Percentiles rank a stretch among this genome's conserved stretches.
phyloP scores from a whole-genome alignment of 2,329 filamentous ascomycete species.

The Didymella exigua region DNA sequence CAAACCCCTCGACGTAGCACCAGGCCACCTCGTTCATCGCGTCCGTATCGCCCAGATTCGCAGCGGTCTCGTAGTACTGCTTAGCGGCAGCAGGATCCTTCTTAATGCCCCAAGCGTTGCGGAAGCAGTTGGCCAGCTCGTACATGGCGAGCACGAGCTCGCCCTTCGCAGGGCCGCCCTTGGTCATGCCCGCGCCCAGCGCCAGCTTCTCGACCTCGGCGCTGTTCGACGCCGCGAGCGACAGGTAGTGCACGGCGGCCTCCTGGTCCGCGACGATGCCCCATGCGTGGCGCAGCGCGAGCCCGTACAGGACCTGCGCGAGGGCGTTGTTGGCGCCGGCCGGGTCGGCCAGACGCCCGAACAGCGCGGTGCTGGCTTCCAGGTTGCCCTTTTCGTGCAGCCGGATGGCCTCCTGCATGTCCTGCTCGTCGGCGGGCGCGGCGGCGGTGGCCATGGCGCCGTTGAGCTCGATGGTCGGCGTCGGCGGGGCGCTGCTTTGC shows the following conservation, averaged over 20 bases:
- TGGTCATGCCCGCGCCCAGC: conserved; percentile 84
- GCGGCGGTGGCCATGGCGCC: conserved; percentile 19
- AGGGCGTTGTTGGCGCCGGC: conserved; percentile 87
- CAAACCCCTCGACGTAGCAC: conserved; percentile 97
- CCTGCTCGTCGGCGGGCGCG: conserved; percentile 46
- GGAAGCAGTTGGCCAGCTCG: conserved; percentile 89
- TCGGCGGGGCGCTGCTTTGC: conserved; percentile 37
- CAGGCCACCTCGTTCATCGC: conserved; percentile 96
- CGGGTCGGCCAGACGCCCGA: conserved; percentile 81
- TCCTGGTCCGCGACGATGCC: conserved; percentile 76
- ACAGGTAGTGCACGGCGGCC: conserved; percentile 78
- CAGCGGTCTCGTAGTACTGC: conserved; percentile 96
- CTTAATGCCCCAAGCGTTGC: conserved; percentile 89
- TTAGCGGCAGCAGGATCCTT: conserved; percentile 84
- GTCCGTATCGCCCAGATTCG: conserved; percentile 94
- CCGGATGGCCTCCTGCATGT: conserved; percentile 94
- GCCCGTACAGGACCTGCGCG: conserved; percentile 93
- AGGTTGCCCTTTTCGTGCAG: conserved; percentile 86
- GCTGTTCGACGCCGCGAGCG: conserved; percentile 86
- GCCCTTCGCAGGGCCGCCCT: conserved; percentile 92
- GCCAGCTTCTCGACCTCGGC: conserved; percentile 85
- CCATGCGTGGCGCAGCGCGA: conserved; percentile 92
- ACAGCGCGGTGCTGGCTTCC: conserved; percentile 79
- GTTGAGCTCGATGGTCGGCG: conserved; percentile 32
- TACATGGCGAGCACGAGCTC: conserved; percentile 96